Evolutionary conservation across 2,329 filamentous ascomycete genomes (phyloP).

Genomic region (Fusarium sp.): DNA sequence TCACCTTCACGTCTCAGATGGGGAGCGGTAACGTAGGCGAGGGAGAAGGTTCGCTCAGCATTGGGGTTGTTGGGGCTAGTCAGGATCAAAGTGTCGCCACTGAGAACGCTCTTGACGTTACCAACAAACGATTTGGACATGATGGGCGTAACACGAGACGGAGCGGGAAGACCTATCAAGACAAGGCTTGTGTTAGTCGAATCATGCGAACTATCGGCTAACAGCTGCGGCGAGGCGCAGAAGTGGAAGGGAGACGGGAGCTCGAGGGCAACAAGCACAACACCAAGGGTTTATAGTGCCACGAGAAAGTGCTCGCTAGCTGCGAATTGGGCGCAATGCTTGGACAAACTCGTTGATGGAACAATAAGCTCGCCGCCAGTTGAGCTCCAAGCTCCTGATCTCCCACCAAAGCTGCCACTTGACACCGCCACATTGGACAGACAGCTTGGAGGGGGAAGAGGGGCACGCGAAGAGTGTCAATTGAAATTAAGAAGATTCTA

Average conservation of each 20-base stretch:
- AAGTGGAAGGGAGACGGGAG: not conserved
- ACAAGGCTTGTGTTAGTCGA: conserved; percentile 28
- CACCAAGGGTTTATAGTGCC: not conserved
- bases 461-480: conserved; percentile 2
- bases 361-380: conserved; percentile 7
- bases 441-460: not conserved
- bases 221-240: not conserved
- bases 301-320: not conserved
- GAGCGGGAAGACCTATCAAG: conserved; percentile 33
- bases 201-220: not conserved
- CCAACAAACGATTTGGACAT: conserved; percentile 70
- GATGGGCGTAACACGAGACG: conserved; percentile 43
- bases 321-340: not conserved
- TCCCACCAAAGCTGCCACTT: not conserved
- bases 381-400: conserved; percentile 25
- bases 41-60: conserved; percentile 86
- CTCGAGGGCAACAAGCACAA: not conserved
- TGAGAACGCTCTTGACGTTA: conserved; percentile 93
- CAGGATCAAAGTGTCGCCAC: conserved; percentile 91
- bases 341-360: not conserved
- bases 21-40: conserved; percentile 93
- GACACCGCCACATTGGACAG: conserved; percentile 33
- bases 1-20: conserved; percentile 89
- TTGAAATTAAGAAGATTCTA: conserved; percentile 1
- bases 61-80: conserved; percentile 83